Evolutionary conservation across 2,329 filamentous ascomycete genomes (phyloP), one percentile per base, ranked within the genome.

Genomic region (Chaetomiaceae sp.): DNA sequence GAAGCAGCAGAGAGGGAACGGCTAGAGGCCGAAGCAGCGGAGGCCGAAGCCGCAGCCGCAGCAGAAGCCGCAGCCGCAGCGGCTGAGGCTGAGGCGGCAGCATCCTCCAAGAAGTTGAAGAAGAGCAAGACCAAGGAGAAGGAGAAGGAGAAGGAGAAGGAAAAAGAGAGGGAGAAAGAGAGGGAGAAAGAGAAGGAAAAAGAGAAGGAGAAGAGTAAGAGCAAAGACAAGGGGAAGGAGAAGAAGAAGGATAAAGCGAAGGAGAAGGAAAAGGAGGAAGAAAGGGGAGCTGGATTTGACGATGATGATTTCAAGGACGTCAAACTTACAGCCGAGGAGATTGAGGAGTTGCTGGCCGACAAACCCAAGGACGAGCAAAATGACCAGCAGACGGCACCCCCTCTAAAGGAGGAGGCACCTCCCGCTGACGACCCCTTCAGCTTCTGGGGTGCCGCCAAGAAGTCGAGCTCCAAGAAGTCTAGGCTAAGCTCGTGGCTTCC

Each of bases 391-490:
- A 47, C 48, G 12, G 59, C 56, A 24, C 56, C 62, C 12, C 5
- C 22, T 24, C 9, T 9, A 9, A 64, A 65, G 46, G 64, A 65
- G 46, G 64, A 67, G 42, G 22, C 8, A 19, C 20, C 34, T 19
- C 5, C 29, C 26, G 39, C 34, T 46, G 58, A 57, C 34, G 68
- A 73, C 47, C 61, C 73, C 0, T 81, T 80, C 61, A 71, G 71
- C 55, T 79, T 80, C 65, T 81, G 77, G 78, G 74, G 76, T 49
- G 66, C 69, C 38, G 60, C 67, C 47, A 76, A 73, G 58, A 75
- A 68, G 57, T 43, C 58, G 24, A 54, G 37, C 30, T 54, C 59
- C 44, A 65, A 59, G 50, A 71, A 71, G 33, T 39, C 40, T 12
- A 30, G 30, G 45, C 52, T 51, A 33, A 53, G 47, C 56, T 63